Evolutionary conservation across 306 rosid species (phyloP).

Genomic region (Begonia peltatifolia): DNA sequence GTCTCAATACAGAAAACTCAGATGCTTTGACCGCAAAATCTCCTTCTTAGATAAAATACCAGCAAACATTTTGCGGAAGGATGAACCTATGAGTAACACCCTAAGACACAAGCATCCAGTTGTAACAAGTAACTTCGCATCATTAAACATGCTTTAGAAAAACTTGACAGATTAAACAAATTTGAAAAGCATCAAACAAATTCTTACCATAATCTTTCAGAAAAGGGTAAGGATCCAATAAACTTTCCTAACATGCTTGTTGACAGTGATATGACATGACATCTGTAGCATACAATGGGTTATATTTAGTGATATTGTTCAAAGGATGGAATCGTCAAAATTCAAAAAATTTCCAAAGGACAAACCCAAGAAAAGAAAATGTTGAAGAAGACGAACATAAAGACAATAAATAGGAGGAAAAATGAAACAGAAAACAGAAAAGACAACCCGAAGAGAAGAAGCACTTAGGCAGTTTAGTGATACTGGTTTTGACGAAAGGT

Average conservation of each 20-base stretch:
- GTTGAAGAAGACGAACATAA: too few species aligned
- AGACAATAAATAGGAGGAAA: too few species aligned
- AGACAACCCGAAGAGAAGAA: conserved; percentile 1
- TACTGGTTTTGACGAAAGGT: conserved; percentile 1
- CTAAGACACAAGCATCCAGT: conserved; percentile 33
- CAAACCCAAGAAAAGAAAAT: too few species aligned
- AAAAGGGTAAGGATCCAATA: conserved; percentile 55
- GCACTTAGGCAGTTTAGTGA: neutral
- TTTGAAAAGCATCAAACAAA: conserved; percentile 8
- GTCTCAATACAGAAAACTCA: conserved; percentile 23
- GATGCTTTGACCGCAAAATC: conserved; percentile 75
- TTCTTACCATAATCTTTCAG: conserved; percentile 74
- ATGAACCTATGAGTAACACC: conserved; percentile 61
- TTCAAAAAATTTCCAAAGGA: too few species aligned
- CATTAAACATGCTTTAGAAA: conserved; percentile 9
- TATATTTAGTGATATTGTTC: neutral
- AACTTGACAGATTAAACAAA: conserved; percentile 6
- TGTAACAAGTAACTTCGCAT: conserved; percentile 7
- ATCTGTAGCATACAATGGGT: conserved; percentile 34
- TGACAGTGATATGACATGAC: conserved; percentile 48
- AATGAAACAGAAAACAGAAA: neutral
- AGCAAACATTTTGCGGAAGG: conserved; percentile 60
- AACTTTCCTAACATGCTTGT: conserved; percentile 53
- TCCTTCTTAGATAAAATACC: conserved; percentile 55
- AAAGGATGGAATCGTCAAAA: too few species aligned